These are phyloP conservation scores for Rhodotorula sp. DNA, from an alignment of 1,284 basidiomycete species.

Conservation along the genomic window DNA sequence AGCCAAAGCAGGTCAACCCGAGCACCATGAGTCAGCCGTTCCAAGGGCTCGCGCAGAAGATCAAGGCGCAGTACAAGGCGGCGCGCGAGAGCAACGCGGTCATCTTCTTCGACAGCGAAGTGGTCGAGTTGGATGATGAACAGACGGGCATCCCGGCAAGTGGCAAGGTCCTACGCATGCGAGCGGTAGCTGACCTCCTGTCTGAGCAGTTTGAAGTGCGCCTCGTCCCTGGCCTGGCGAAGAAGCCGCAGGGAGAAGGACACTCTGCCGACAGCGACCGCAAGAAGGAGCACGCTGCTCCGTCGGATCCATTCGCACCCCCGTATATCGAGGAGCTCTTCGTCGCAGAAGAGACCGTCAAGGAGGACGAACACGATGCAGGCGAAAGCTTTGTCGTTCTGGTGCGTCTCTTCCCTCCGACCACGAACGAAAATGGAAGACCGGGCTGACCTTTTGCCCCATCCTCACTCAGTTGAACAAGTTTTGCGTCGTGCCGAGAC, in stretches of 20 bases:
- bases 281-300: not conserved
- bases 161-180: not conserved
- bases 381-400: constrained; percentile 35
- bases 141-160: constrained; percentile 34
- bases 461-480: constrained; percentile 41
- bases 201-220: constrained; percentile 38
- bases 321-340: constrained; percentile 33
- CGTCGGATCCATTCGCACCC: constrained; percentile 33
- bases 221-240: constrained; percentile 32
- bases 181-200: not conserved
- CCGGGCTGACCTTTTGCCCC: not conserved
- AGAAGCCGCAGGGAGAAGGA: constrained; percentile 31
- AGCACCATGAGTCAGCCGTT: constrained; percentile 7
- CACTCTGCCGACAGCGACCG: not conserved
- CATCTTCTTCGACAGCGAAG: constrained; percentile 32
- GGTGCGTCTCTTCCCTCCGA: constrained; percentile 8
- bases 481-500: constrained; percentile 44
- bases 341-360: constrained; percentile 34
- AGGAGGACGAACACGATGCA: constrained; percentile 30
- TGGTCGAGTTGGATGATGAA: constrained; percentile 34
- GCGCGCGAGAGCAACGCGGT: constrained; percentile 16
- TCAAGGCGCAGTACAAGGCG: constrained; percentile 30
- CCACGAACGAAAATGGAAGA: not conserved
- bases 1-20: no score
- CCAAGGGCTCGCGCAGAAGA: constrained; percentile 19